phyloP scores from a whole-genome alignment of 2,329 filamentous ascomycete genomes.

The Rhinocladiella similis region DNA sequence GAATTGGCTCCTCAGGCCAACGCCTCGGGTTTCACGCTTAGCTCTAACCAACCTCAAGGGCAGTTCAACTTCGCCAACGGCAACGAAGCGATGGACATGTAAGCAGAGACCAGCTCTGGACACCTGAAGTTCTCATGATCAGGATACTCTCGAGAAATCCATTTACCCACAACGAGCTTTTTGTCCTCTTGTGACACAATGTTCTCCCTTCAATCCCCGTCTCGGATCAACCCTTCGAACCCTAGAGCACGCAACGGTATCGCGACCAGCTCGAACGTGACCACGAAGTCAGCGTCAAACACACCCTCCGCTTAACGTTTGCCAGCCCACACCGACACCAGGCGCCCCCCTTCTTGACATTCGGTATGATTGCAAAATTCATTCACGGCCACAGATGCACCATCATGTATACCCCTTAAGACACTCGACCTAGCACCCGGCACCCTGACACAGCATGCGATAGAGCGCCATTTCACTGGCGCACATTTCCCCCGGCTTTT shows the following conservation, averaged over 20 bases:
- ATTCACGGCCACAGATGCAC: constrained; percentile 35
- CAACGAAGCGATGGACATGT: constrained; percentile 74
- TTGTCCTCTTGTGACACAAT: not conserved
- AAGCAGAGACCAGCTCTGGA: constrained; percentile 34
- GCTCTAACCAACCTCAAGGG: constrained; percentile 66
- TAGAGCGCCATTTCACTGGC: constrained; percentile 24
- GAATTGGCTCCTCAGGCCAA: constrained; percentile 72
- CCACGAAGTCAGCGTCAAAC: too few species aligned
- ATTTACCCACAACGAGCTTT: constrained; percentile 1
- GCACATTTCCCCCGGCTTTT: constrained; percentile 4
- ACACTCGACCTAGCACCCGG: constrained; percentile 18
- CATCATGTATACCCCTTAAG: constrained; percentile 30
- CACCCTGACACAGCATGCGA: constrained; percentile 23
- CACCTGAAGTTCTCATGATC: not conserved
- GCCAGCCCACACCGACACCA: constrained; percentile 30
- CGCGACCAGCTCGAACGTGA: too few species aligned
- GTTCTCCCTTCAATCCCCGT: not conserved
- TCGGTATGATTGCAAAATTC: constrained; percentile 33
- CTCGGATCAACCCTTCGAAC: too few species aligned
- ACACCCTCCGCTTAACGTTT: not conserved
- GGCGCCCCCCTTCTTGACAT: constrained; percentile 24
- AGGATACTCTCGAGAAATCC: not conserved
- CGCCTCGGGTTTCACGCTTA: constrained; percentile 73
- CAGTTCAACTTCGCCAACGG: constrained; percentile 90
- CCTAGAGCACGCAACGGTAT: not conserved